Conservation (phyloP, 306 rosid species). For the Castanea mollissima region DNA sequence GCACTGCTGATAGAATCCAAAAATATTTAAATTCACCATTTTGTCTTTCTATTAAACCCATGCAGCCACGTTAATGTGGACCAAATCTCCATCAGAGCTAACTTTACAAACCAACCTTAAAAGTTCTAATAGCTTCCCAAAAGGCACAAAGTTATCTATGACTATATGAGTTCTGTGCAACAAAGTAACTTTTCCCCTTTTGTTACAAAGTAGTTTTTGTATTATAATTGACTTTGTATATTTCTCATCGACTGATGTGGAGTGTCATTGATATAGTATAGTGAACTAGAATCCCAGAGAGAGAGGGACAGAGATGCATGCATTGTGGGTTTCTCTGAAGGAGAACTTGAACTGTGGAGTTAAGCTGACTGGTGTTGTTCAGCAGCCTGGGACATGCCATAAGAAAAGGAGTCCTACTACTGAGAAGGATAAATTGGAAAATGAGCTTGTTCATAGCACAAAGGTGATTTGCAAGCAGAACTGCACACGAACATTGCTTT, state of each 20-base stretch:
- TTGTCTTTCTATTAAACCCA: slow-evolving; percentile 24
- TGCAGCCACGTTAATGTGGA: slow-evolving; percentile 32
- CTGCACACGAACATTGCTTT: slow-evolving; percentile 37
- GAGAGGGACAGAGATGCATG: slow-evolving; percentile 41
- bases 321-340: slow-evolving; percentile 58
- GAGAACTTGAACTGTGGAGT: slow-evolving; percentile 57
- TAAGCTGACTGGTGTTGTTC: slow-evolving; percentile 49
- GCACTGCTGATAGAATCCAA: slow-evolving; percentile 34
- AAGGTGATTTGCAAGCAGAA: slow-evolving; percentile 22
- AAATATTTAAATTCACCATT: slow-evolving; percentile 22
- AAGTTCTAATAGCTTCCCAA: background rate
- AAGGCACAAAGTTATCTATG: background rate
- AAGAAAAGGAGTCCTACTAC: slow-evolving; percentile 18
- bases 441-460: slow-evolving; percentile 20
- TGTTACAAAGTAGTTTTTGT: background rate
- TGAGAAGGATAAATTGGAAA: slow-evolving; percentile 23
- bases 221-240: background rate
- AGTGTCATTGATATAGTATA: background rate
- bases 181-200: background rate
- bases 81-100: slow-evolving; percentile 13
- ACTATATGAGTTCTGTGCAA: too few relatives aligned
- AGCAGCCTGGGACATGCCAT: slow-evolving; percentile 18
- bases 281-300: background rate
- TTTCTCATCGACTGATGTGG: too few relatives aligned
- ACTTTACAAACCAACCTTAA: background rate